Evolutionary conservation across 805 yeast species (phyloP).

Genomic region (Ogataea polymorpha): DNA sequence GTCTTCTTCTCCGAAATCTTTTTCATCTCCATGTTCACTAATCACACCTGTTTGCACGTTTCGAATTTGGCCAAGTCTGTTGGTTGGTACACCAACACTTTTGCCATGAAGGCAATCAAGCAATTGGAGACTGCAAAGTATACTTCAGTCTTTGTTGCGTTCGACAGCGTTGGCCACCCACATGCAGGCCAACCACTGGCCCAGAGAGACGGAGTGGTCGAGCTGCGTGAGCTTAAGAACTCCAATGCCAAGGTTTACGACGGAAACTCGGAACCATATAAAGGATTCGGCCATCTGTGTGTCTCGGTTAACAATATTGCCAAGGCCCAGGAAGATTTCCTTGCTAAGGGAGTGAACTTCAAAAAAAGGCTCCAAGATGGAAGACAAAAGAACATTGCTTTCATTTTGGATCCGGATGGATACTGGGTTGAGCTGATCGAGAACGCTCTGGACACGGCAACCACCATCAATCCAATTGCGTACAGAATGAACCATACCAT

Average conservation of each 20-base stretch:
- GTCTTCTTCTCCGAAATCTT: too few species aligned
- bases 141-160: constrained; percentile 67
- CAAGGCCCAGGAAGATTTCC: constrained; percentile 55
- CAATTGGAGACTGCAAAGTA: constrained; percentile 54
- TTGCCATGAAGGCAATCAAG: constrained; percentile 66
- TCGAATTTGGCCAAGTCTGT: constrained; percentile 75
- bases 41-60: constrained; percentile 77
- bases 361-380: constrained; percentile 87
- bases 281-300: constrained; percentile 95
- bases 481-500: constrained; percentile 80
- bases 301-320: constrained; percentile 79
- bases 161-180: constrained; percentile 42
- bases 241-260: constrained; percentile 60
- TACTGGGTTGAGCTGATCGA: constrained; percentile 93
- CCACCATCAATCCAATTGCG: constrained; percentile 37
- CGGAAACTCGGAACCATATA: constrained; percentile 80
- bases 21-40: constrained; percentile 32
- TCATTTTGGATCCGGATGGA: constrained; percentile 92
- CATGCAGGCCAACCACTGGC: constrained; percentile 38
- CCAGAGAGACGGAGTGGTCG: constrained; percentile 66
- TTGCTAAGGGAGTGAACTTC: constrained; percentile 64
- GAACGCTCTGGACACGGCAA: constrained; percentile 43
- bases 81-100: constrained; percentile 67
- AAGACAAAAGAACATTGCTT: constrained; percentile 89
- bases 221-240: constrained; percentile 73